Evolutionary conservation across 768 basidiomycete genomes (phyloP), one percentile per base, ranked within the genome.

Genomic region (Mycena rebaudengoi): DNA sequence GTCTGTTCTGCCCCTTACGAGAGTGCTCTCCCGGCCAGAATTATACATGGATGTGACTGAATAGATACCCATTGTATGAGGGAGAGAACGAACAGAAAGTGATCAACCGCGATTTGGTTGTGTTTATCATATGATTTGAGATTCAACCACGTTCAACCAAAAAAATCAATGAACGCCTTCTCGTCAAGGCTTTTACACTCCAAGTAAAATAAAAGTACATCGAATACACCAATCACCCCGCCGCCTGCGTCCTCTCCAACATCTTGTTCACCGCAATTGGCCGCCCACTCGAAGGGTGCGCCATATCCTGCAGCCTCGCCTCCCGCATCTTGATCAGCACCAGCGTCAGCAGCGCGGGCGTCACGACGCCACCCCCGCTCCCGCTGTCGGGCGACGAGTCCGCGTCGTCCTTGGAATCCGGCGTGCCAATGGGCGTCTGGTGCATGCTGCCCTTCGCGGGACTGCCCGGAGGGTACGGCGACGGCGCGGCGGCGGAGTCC

Each of bases 301-400:
- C 77, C 64, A 88, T 64, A 73, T 92, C 90, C 49, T 82, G 79
- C 71, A 90, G 62, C 70, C 85, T 82, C 45, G 75, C 79, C 74
- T 91, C 90, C 66, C 91, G 83, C 91, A 94, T 94, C 67, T 79
- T 80, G 62, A 82, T 68, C 73, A 94, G 71, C 49, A 92, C 66
- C 33, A 75, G 78, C 5, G 88, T 82, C 68, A 94, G 75, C 65
- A 85, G 80, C 56, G 74, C 72, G 0, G 90, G 86, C n/a, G 88
- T 92, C 28, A 91, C 82, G 29, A 80, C 74, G 33, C 71, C 73
- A 18, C 72, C 77, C 35, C 71, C 75, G 29, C 45, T 64, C 67
- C 61, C 70, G 29, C n/a, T n/a, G n/a, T n/a, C n/a, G n/a, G n/a
- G n/a, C n/a, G n/a, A n/a, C n/a, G n/a, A n/a, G n/a, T 60, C 65